Evolutionary conservation across 2,329 filamentous ascomycete genomes (phyloP), one percentile per base, ranked within the genome.

Genomic region (Hymenoscyphus scutula): DNA sequence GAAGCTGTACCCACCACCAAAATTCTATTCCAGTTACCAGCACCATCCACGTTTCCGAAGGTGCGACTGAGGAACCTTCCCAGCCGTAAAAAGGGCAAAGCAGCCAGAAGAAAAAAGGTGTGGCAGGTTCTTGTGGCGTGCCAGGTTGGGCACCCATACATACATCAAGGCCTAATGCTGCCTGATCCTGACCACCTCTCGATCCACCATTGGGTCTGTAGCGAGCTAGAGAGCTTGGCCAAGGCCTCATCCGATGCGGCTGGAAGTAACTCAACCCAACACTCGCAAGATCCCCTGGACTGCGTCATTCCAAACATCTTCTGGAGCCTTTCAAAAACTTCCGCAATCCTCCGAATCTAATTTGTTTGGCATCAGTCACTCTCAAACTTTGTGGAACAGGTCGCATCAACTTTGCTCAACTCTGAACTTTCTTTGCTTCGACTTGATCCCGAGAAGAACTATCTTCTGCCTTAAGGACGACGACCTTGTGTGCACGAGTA

Each of bases 131-230:
- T 38, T 62, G 62, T 64, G 62, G 63, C 34, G 56, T 64, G 64
- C 30, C 55, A 70, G 62, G 74, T 80, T 77, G 78, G 78, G 78
- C 77, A 79, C 73, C 76, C 75, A 80, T 78, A 78, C 78, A 73
- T 76, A 15, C 25, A 54, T 54, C 25, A 30, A 54, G 66, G 76
- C 76, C 77, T 73, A 68, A 72, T 65, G 34, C 60, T 69, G 67
- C 66, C 67, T 65, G 65, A 68, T 58, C 58, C 37, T 57, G 37
- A 59, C 57, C 38, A 54, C 29, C 30, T 8, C 41, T 56, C 54
- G 41, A 15, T 53, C 51, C 37, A 48, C 41, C 19, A 23, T 48
- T 19, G 41, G 41, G n/a, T 48, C 41, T 48, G 41, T 11, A 48
- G 19, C 19, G 41, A 23, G n/a, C 19, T 63, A 61, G 58, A 19